Conservation (phyloP, 2,329 filamentous ascomycete genomes). For the Trichophyton verrucosum region DNA sequence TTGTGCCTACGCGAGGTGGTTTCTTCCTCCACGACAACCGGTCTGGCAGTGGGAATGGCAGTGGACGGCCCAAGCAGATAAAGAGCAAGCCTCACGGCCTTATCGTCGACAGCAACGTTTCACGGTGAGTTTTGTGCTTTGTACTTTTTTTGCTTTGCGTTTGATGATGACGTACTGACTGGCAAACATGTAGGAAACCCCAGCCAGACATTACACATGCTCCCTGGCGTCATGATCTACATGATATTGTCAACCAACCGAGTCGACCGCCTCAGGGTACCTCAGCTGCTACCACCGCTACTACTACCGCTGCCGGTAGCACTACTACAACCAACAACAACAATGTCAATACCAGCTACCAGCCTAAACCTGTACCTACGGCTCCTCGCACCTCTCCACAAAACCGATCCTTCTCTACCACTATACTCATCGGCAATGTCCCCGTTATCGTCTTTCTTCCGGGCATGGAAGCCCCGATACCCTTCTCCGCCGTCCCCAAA, state of each 20-base stretch:
- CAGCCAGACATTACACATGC: conserved; percentile 31
- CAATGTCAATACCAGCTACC: conserved; percentile 20
- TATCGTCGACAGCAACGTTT: conserved; percentile 32
- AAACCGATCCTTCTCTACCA: conserved; percentile 69
- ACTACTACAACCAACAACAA: conserved; percentile 5
- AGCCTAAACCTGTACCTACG: conserved; percentile 27
- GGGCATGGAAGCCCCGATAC: conserved; percentile 56
- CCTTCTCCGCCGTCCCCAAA: conserved; percentile 63
- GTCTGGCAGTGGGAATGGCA: conserved; percentile 52
- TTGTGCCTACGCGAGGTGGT: conserved; percentile 83
- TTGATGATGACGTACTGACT: background rate
- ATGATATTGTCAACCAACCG: conserved; percentile 48
- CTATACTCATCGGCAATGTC: conserved; percentile 70
- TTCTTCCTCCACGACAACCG: conserved; percentile 98
- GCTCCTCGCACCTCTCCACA: conserved; percentile 51
- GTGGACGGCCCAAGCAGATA: conserved; percentile 43
- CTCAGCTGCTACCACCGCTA: conserved; percentile 1
- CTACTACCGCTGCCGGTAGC: too few relatives aligned
- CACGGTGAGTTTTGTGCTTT: conserved; percentile 27
- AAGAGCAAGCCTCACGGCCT: conserved; percentile 45
- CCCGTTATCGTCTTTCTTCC: conserved; percentile 73
- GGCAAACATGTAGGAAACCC: background rate
- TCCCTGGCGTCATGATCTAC: conserved; percentile 90
- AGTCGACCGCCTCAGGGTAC: conserved; percentile 15
- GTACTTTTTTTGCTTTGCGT: background rate